phyloP scores from a whole-genome alignment of 1,284 basidiomycete genomes.

The Leccinum subrobustum region DNA sequence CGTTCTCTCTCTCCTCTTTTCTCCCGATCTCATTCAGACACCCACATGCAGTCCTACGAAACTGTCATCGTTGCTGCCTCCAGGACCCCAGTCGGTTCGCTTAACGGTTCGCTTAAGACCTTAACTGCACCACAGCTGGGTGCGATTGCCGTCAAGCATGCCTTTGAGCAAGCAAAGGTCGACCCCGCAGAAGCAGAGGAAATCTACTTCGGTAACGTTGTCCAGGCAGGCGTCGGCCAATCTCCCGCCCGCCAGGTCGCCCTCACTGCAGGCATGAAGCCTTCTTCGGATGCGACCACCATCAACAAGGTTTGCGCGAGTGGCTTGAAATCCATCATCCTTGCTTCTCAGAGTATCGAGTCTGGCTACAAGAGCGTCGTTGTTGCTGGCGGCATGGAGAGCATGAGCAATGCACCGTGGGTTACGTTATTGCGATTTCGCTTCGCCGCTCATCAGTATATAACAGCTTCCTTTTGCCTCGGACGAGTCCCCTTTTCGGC shows the following conservation, averaged over 20 bases:
- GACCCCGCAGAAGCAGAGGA: constrained; percentile 87
- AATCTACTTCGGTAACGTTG: constrained; percentile 95
- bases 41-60: constrained; percentile 50
- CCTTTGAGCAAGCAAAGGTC: constrained; percentile 79
- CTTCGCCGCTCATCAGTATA: constrained; percentile 5
- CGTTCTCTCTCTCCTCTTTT: constrained; percentile 13
- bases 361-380: constrained; percentile 86
- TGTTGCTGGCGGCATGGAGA: constrained; percentile 95
- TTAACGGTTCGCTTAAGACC: constrained; percentile 88
- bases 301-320: constrained; percentile 99
- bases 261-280: constrained; percentile 79
- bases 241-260: constrained; percentile 95
- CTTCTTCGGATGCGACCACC: constrained; percentile 93
- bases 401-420: constrained; percentile 97
- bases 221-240: constrained; percentile 95
- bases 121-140: constrained; percentile 93
- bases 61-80: constrained; percentile 95
- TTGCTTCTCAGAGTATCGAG: constrained; percentile 89
- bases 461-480: constrained; percentile 88
- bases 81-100: constrained; percentile 92
- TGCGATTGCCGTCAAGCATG: constrained; percentile 85
- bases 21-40: constrained; percentile 3
- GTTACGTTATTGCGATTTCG: neutral
- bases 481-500: constrained; percentile 86
- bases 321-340: constrained; percentile 92